Evolutionary conservation across 805 yeast species (phyloP).

Genomic region (Tetrapisispora phaffii): DNA sequence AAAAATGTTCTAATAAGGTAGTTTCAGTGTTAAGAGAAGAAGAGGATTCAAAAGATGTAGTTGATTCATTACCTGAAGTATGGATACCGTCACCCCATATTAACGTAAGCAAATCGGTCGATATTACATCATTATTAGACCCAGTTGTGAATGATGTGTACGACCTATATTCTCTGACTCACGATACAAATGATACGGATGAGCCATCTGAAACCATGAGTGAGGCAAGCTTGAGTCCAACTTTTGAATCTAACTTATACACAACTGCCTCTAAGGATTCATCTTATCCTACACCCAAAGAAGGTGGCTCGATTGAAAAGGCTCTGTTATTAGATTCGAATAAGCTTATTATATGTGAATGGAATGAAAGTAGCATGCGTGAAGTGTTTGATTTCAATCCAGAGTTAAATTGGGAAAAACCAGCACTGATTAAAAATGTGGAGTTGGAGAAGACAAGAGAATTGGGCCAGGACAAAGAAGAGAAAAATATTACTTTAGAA

Average conservation of each 20-base stretch:
- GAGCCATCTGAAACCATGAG: neutral
- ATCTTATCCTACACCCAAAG: neutral
- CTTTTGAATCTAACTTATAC: neutral
- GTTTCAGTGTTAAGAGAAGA: neutral
- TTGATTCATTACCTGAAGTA: slow-evolving; percentile 2
- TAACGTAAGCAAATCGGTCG: slow-evolving; percentile 9
- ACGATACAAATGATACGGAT: neutral
- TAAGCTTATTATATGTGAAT: slow-evolving; percentile 52
- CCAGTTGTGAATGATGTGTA: slow-evolving; percentile 20
- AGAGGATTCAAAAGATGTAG: neutral
- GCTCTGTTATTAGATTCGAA: neutral
- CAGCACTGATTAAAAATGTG: slow-evolving; percentile 41
- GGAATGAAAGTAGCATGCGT: slow-evolving; percentile 43
- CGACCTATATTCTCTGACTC: slow-evolving; percentile 8
- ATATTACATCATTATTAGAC: slow-evolving; percentile 10
- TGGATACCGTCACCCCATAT: slow-evolving; percentile 22
- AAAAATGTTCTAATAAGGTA: neutral
- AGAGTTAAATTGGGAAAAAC: slow-evolving; percentile 46
- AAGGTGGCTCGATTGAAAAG: neutral
- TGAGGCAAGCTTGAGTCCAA: neutral
- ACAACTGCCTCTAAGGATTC: slow-evolving; percentile 2
- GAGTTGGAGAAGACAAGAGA: slow-evolving; percentile 42
- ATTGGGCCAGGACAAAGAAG: slow-evolving; percentile 21
- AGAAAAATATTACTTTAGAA: slow-evolving; percentile 45
- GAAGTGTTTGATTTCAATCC: slow-evolving; percentile 47